phyloP scores from a whole-genome alignment of 2,329 filamentous ascomycete species.

The Fusarium pseudonygamai region DNA sequence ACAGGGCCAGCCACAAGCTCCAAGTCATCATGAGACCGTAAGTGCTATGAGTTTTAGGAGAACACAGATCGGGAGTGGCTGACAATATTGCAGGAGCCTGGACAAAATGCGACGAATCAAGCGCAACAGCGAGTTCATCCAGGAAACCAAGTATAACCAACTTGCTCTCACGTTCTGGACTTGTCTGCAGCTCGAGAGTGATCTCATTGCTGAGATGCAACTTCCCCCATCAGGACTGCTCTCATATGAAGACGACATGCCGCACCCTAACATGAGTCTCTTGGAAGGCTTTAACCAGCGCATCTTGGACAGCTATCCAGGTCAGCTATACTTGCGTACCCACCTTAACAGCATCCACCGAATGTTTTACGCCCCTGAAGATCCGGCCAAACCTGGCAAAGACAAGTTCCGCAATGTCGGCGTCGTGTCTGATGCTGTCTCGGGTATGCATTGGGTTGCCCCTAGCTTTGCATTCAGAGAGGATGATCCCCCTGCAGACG shows the following conservation, averaged over 20 bases:
- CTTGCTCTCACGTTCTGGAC: slow-evolving; percentile 89
- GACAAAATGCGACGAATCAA: slow-evolving; percentile 58
- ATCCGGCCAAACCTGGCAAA: slow-evolving; percentile 45
- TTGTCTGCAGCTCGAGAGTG: slow-evolving; percentile 91
- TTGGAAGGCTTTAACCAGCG: slow-evolving; percentile 55
- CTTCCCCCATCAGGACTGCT: slow-evolving; percentile 69
- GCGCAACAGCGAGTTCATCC: slow-evolving; percentile 50
- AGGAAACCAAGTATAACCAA: slow-evolving; percentile 64
- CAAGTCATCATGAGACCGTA: slow-evolving; percentile 81
- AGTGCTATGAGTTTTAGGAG: slow-evolving; percentile 46
- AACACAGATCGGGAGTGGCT: neutral
- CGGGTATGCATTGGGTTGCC: slow-evolving; percentile 58
- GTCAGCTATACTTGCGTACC: slow-evolving; percentile 71
- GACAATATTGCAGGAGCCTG: slow-evolving; percentile 53
- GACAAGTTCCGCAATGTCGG: slow-evolving; percentile 59
- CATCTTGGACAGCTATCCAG: slow-evolving; percentile 68
- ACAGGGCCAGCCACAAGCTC: slow-evolving; percentile 64
- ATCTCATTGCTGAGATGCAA: slow-evolving; percentile 87
- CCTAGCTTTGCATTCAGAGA: slow-evolving; percentile 67
- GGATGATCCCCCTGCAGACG: slow-evolving; percentile 72
- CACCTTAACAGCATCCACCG: slow-evolving; percentile 71
- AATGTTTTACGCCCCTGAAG: slow-evolving; percentile 61
- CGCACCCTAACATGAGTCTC: slow-evolving; percentile 67
- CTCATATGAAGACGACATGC: slow-evolving; percentile 71
- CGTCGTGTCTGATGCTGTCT: slow-evolving; percentile 55